Evolutionary conservation across 805 yeast genomes (phyloP).

Genomic region (Barnettozyma salicaria): DNA sequence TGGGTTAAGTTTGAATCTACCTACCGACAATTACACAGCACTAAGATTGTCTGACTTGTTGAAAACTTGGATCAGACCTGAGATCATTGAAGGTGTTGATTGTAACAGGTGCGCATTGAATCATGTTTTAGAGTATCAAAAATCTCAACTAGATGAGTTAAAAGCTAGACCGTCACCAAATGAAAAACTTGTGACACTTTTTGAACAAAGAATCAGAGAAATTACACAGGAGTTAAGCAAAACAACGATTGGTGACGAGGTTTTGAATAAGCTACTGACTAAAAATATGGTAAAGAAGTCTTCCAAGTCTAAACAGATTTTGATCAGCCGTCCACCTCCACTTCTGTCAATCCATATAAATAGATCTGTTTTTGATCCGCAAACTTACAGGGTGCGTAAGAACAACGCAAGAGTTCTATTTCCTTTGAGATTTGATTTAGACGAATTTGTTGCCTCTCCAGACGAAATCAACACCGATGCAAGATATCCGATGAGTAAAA

Average conservation of each 20-base stretch:
- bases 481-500: slow-evolving; percentile 59
- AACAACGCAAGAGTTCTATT: slow-evolving; percentile 79
- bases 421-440: slow-evolving; percentile 61
- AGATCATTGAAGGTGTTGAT: slow-evolving; percentile 86
- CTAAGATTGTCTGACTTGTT: slow-evolving; percentile 47
- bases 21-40: slow-evolving; percentile 39
- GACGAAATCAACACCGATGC: slow-evolving; percentile 76
- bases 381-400: slow-evolving; percentile 76
- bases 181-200: slow-evolving; percentile 30
- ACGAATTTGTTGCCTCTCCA: slow-evolving; percentile 64
- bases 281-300: slow-evolving; percentile 69
- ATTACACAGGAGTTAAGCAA: slow-evolving; percentile 50
- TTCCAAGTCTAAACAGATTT: slow-evolving; percentile 77
- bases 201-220: slow-evolving; percentile 40
- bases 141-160: slow-evolving; percentile 31
- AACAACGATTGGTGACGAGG: slow-evolving; percentile 74
- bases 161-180: slow-evolving; percentile 18
- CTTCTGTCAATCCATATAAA: slow-evolving; percentile 81
- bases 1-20: slow-evolving; percentile 67
- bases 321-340: slow-evolving; percentile 77
- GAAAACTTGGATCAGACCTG: slow-evolving; percentile 68
- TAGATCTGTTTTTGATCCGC: slow-evolving; percentile 87
- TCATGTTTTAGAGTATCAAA: slow-evolving; percentile 49
- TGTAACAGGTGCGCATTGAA: slow-evolving; percentile 86
- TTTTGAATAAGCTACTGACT: slow-evolving; percentile 66